Conservation (phyloP, 257 asterid genomes). For the Solanum tacnaense region DNA sequence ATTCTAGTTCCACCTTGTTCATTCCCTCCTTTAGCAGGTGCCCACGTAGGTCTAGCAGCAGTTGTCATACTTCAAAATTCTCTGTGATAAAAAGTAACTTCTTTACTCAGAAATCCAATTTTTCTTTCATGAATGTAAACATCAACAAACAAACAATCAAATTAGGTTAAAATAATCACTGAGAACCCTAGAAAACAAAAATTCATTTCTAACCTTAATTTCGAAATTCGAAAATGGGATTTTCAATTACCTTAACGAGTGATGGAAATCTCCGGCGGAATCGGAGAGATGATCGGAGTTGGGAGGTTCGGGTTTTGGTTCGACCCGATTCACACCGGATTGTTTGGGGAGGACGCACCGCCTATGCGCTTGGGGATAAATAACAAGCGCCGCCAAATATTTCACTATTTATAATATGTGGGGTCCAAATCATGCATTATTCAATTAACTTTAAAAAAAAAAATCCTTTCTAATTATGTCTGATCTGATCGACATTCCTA, state of each 20-base stretch:
- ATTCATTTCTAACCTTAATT: neutral
- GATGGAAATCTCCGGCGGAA: neutral
- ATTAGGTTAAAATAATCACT: neutral
- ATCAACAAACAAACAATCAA: neutral
- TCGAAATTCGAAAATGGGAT: neutral
- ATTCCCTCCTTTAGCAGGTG: conserved; percentile 97
- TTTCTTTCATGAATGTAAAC: neutral
- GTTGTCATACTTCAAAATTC: conserved; percentile 47
- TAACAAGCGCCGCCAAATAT: neutral
- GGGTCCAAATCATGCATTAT: neutral
- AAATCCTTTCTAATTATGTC: neutral
- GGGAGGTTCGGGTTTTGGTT: neutral
- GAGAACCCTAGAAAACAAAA: neutral
- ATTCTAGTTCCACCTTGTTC: conserved; percentile 96
- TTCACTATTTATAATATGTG: neutral
- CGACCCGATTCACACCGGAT: neutral
- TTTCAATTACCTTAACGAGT: neutral
- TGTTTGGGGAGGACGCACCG: neutral
- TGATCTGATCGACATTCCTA: neutral
- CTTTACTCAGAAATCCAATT: neutral
- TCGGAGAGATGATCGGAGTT: neutral
- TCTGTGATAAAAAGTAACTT: neutral
- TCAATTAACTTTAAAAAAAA: neutral
- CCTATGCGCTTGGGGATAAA: neutral
- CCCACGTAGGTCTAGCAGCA: conserved; percentile 99